phyloP scores from a whole-genome alignment of 177 flowering plant species.

The Vitis hybrid region DNA sequence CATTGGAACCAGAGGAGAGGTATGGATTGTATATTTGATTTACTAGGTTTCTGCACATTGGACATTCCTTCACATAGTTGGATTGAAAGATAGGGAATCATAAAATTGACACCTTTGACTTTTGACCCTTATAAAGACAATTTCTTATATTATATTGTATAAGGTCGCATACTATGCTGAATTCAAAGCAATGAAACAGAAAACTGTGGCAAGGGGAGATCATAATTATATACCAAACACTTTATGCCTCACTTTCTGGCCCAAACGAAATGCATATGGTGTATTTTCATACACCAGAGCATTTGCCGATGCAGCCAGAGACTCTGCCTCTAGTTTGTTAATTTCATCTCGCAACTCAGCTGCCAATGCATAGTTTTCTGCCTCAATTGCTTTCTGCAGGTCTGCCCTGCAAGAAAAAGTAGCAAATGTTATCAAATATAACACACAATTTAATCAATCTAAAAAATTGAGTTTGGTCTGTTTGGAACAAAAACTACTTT shows the following conservation, averaged over 20 bases:
- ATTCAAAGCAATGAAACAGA: conserved; percentile 6
- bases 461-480: too few relatives aligned
- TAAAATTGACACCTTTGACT: too few relatives aligned
- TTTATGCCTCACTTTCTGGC: conserved; percentile 91
- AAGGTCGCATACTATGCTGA: neutral
- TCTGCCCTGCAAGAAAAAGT: conserved; percentile 65
- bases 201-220: conserved; percentile 4
- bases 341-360: conserved; percentile 82
- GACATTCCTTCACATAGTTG: too few relatives aligned
- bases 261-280: conserved; percentile 74
- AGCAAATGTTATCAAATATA: conserved; percentile 8
- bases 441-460: neutral
- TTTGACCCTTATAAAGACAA: too few relatives aligned
- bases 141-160: neutral
- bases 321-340: conserved; percentile 76
- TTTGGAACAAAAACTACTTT: too few relatives aligned
- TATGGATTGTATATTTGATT: too few relatives aligned
- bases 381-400: conserved; percentile 77
- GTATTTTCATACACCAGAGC: conserved; percentile 75
- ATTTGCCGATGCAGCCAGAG: conserved; percentile 80
- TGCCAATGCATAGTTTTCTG: conserved; percentile 79
- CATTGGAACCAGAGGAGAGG: too few relatives aligned
- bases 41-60: too few relatives aligned
- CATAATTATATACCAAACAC: conserved; percentile 60
- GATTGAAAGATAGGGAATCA: too few relatives aligned